These are phyloP conservation scores for Solanum sejunctum DNA, from an alignment of 257 asterid genomes.

Conservation along the genomic window DNA sequence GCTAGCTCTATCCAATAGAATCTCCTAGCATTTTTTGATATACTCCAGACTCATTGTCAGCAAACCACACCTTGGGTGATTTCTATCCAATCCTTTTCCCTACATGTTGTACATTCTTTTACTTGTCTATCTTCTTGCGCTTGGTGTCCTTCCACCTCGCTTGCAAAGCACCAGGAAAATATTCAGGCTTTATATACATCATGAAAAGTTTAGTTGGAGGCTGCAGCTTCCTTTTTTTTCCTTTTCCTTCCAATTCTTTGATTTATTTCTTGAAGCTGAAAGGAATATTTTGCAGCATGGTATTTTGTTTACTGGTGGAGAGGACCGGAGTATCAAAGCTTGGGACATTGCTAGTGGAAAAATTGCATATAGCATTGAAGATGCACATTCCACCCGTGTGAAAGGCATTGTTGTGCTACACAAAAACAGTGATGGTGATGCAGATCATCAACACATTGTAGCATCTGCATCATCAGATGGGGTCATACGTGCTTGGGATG, in stretches of 20 bases:
- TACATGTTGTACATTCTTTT: background rate
- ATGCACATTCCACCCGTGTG: slow-evolving; percentile 80
- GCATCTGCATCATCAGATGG: slow-evolving; percentile 99
- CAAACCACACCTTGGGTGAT: background rate
- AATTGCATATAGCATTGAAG: slow-evolving; percentile 51
- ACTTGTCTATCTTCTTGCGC: background rate
- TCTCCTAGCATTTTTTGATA: background rate
- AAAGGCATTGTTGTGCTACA: slow-evolving; percentile 79
- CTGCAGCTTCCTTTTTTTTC: too few species aligned
- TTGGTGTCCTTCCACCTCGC: background rate
- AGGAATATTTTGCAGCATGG: slow-evolving; percentile 41
- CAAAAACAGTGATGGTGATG: slow-evolving; percentile 19
- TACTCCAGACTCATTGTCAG: background rate
- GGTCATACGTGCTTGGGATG: slow-evolving; percentile 82
- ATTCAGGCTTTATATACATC: background rate
- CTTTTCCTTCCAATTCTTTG: background rate
- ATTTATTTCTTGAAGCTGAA: background rate
- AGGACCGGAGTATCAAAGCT: slow-evolving; percentile 63
- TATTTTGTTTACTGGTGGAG: slow-evolving; percentile 82
- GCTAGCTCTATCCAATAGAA: background rate
- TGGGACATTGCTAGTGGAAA: slow-evolving; percentile 82
- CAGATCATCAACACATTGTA: slow-evolving; percentile 51
- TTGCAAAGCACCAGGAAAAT: background rate
- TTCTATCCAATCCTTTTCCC: background rate
- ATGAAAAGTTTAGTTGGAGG: background rate